Base-by-base conservation (phyloP, 2,329 filamentous ascomycete genomes). In the Hortaea werneckii region DNA sequence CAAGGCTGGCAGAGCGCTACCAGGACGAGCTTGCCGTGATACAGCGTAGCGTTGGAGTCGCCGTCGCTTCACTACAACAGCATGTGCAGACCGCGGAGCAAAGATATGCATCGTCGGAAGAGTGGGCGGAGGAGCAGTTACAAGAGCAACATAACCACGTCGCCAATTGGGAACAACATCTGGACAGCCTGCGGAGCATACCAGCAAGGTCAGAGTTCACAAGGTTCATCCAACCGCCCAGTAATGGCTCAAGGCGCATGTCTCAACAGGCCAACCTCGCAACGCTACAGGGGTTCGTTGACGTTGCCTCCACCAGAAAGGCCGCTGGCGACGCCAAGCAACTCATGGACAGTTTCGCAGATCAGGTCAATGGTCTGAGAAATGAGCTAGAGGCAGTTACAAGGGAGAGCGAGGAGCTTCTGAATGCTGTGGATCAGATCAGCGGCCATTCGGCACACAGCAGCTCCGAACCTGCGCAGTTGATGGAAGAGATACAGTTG, bases 401-500 rank as follows among this genome's bases (percentile, higher is more conserved):
- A 9, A 58, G 60, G 10, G 65, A 68, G 30, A 70, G 69, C 53
- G 64, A 70, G 30, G 67, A 73, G 35, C 63, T 75, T 8, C 52
- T 67, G 20, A 55, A 60, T 30, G 67, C 68, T 7, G 65, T 73
- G 11, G 66, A 70, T 13, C 65, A 70, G 50, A 67, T 71, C 51
- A 66, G 67, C 49, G 51, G 47, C 29, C 49, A 46, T 27, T 6
- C 44, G 47, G 41, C 48, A 41, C 44, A 55, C 49, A 50, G 54
- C 46, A 48, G 48, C 20, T 58, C 79, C 41, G 85, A 89, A 53
- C 75, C 83, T 5, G 66, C 71, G 20, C 80, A 83, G 50, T 70
- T 95, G 5, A 72, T 92, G 42, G 78, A 87, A 50, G 92, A 96
- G 62, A 87, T 96, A 38, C 83, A 90, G 60, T 83, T 86, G 0